phyloP scores from a whole-genome alignment of 2,329 filamentous ascomycete species.

The Alternaria sp. region DNA sequence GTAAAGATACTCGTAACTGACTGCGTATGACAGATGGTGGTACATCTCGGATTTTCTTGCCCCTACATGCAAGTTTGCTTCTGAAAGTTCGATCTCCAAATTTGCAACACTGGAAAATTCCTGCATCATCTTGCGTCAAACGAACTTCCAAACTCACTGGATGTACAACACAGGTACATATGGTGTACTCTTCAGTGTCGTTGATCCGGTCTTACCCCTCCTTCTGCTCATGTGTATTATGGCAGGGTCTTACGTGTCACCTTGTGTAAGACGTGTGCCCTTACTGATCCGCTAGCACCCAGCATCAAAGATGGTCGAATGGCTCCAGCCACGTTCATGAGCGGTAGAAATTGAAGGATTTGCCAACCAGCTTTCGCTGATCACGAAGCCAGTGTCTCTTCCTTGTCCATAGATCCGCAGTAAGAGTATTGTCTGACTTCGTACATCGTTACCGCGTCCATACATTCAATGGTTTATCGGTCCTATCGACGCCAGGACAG shows the following conservation, averaged over 20 bases:
- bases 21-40: too few species aligned
- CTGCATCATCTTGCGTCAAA: background rate
- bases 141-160: background rate
- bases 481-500: background rate
- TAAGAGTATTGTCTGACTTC: background rate
- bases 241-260: background rate
- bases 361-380: background rate
- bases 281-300: background rate
- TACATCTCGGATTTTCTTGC: too few species aligned
- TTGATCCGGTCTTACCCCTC: background rate
- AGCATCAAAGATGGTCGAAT: background rate
- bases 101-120: background rate
- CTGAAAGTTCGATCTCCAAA: too few species aligned
- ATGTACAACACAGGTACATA: background rate
- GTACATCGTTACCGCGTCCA: background rate
- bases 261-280: background rate
- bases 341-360: background rate
- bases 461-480: background rate
- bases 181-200: background rate
- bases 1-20: too few species aligned
- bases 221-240: background rate
- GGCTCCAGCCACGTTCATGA: background rate
- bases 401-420: background rate
- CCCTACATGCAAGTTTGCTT: too few species aligned
- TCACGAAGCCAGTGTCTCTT: background rate